Evolutionary conservation across 306 rosid genomes (phyloP).

Genomic region (Astragalus membranaceus): DNA sequence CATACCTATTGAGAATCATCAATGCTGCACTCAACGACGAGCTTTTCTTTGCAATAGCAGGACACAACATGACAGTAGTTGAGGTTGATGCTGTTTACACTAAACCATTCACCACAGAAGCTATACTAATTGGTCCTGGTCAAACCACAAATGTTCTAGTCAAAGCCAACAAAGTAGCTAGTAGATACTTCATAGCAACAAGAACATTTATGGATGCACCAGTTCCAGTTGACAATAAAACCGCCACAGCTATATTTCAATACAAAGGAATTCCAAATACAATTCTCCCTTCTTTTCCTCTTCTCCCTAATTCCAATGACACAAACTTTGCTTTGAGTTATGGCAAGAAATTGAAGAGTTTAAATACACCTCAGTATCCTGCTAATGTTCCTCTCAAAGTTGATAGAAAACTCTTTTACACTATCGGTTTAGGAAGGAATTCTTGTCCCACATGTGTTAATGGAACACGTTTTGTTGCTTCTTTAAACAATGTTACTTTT

Average conservation of each 20-base stretch:
- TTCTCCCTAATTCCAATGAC: slow-evolving; percentile 57
- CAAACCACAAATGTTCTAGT: slow-evolving; percentile 84
- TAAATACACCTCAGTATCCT: slow-evolving; percentile 54
- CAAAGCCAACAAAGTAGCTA: slow-evolving; percentile 48
- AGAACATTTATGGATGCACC: slow-evolving; percentile 73
- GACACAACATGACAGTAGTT: slow-evolving; percentile 75
- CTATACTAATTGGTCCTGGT: slow-evolving; percentile 74
- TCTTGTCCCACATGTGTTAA: slow-evolving; percentile 64
- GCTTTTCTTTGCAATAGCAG: slow-evolving; percentile 68
- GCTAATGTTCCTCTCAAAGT: slow-evolving; percentile 76
- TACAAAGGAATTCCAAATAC: slow-evolving; percentile 61
- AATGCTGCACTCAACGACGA: slow-evolving; percentile 47
- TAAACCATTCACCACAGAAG: slow-evolving; percentile 64
- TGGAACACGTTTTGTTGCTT: slow-evolving; percentile 71
- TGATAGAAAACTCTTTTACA: slow-evolving; percentile 62
- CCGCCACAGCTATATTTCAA: slow-evolving; percentile 77
- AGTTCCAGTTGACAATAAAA: slow-evolving; percentile 57
- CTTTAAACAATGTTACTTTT: slow-evolving; percentile 72
- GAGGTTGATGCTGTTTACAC: slow-evolving; percentile 91
- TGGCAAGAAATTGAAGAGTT: slow-evolving; percentile 47
- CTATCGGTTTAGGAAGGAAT: slow-evolving; percentile 58
- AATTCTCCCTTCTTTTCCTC: slow-evolving; percentile 62
- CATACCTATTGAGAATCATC: slow-evolving; percentile 63
- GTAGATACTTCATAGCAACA: slow-evolving; percentile 66
- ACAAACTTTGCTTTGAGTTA: slow-evolving; percentile 47